phyloP scores from a whole-genome alignment of 805 yeast genomes.

The Wickerhamomyces chaumierensis region DNA sequence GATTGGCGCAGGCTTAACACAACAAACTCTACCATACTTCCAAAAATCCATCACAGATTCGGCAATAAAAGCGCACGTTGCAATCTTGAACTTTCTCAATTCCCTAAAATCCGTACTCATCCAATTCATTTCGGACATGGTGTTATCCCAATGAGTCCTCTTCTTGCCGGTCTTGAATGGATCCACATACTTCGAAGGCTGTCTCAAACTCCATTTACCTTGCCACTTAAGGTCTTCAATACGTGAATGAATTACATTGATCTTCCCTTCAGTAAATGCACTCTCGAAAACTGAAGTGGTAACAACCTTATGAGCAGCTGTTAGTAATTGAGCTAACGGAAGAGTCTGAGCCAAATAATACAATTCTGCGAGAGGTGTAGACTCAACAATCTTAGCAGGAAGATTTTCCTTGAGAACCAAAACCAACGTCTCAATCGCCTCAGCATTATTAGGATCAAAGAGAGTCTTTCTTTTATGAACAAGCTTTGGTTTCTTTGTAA shows the following conservation, averaged over 20 bases:
- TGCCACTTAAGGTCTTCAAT: constrained; percentile 85
- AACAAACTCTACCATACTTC: constrained; percentile 59
- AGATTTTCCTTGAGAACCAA: constrained; percentile 36
- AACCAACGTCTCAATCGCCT: constrained; percentile 32
- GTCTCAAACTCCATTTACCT: constrained; percentile 85
- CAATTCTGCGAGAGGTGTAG: constrained; percentile 70
- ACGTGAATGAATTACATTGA: constrained; percentile 79
- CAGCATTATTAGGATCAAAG: constrained; percentile 25
- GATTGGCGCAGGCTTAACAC: constrained; percentile 44
- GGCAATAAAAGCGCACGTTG: constrained; percentile 59
- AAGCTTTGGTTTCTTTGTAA: constrained; percentile 6
- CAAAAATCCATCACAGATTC: constrained; percentile 70
- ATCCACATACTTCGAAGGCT: constrained; percentile 60
- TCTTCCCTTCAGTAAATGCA: constrained; percentile 80
- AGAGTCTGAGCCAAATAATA: constrained; percentile 81
- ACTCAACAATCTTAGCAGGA: constrained; percentile 44
- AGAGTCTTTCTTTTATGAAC: constrained; percentile 11
- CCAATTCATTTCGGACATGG: constrained; percentile 77
- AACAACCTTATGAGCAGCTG: constrained; percentile 77
- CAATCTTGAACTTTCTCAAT: constrained; percentile 54
- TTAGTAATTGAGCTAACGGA: constrained; percentile 71
- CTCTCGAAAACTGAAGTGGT: constrained; percentile 79
- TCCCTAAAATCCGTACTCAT: constrained; percentile 70
- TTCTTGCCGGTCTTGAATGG: constrained; percentile 36
- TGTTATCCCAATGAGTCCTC: constrained; percentile 54